Base-by-base conservation (phyloP, 2,329 filamentous ascomycete species). In the Achaetomium macrosporum region DNA sequence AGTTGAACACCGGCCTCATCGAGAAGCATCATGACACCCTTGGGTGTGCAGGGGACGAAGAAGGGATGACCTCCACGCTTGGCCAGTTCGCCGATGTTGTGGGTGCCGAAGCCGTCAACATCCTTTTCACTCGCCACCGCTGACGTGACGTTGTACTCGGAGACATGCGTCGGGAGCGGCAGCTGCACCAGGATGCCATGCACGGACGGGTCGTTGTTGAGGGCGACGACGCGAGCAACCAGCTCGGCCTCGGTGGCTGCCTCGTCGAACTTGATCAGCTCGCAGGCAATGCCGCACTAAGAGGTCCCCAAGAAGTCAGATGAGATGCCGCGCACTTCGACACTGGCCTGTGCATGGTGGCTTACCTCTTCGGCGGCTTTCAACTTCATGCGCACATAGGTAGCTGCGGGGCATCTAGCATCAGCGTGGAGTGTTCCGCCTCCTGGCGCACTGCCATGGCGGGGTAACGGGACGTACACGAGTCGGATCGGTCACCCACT, bases 351-450 rank as follows among this genome's bases (percentile, higher is more conserved):
- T 6, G 3, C n/a, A 20, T 15, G 7, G 19, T n/a, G 11, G 59
- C 73, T 63, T 75, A 90, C 88, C 80, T 97, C 93, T 69, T 88
- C 78, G 54, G 93, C 93, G 61, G 93, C 93, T 80, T 96, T 99
- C 66, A 96, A 76, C 77, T 99, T 99, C 93, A 99, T 99, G 74
- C 91, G 91, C 73, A 99, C 92, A 87, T 99, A 99, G 48, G 92
- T 97, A 66, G 85, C 88, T 92, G 65, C 53, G 58, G 53, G 54
- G 54, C 29, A 53, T 69, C 29, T 29, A 29, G 29, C 33, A 40
- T 56, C 44, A 56, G 47, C 20, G 35, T 37, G 59, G 15, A 54
- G 53, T 39, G 8, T 35, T 41, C 33, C 40, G 7, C 20, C 25
- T 45, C 30, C 40, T 13, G 47, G 53, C 56, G 11, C 46, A 19